phyloP scores from a whole-genome alignment of 2,329 filamentous ascomycete species.

The Neopestalotiopsis clavispora region DNA sequence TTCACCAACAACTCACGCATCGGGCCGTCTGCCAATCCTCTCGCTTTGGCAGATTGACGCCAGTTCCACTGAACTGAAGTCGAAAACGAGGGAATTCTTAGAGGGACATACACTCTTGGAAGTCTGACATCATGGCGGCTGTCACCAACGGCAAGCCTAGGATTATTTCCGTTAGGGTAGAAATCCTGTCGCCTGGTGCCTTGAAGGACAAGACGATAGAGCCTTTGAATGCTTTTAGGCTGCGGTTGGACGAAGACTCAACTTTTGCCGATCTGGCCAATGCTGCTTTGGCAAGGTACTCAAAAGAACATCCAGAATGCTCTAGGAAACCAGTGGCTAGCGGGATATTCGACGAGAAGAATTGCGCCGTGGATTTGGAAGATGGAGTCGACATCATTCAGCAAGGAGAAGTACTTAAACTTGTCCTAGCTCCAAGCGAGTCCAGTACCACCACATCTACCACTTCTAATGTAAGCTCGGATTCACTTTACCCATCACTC shows the following conservation, averaged over 20 bases:
- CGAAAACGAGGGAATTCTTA: neutral
- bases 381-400: conserved; percentile 6
- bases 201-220: neutral
- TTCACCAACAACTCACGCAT: no score
- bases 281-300: conserved; percentile 8
- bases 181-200: neutral
- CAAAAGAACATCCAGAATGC: neutral
- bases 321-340: neutral
- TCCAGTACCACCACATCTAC: neutral
- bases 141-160: neutral
- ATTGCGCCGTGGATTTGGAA: conserved; percentile 7
- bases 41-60: neutral
- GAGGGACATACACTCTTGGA: neutral
- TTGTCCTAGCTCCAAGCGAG: neutral
- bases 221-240: conserved; percentile 3
- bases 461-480: neutral
- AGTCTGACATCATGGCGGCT: neutral
- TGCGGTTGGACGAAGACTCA: neutral
- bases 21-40: no score
- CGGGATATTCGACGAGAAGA: neutral
- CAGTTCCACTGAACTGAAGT: neutral
- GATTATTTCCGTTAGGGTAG: neutral
- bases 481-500: neutral
- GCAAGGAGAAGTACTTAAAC: neutral
- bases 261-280: conserved; percentile 3